Evolutionary conservation across 768 basidiomycete genomes (phyloP).

Genomic region (Leccinum longicurvipes): DNA sequence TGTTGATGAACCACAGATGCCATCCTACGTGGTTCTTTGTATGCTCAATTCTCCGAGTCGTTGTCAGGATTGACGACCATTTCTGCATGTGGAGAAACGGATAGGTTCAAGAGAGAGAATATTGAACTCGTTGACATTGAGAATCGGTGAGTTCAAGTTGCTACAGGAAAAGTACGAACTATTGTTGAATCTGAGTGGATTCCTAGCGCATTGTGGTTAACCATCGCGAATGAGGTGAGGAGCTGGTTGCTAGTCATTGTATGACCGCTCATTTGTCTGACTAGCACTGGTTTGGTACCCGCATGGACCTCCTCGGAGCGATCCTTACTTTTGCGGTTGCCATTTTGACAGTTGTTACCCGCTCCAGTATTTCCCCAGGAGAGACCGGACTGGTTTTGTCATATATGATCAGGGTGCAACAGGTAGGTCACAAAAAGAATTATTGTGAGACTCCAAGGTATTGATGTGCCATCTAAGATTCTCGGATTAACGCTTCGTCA

Average conservation of each 20-base stretch:
- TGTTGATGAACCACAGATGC: too few relatives aligned
- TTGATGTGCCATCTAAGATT: constrained; percentile 32
- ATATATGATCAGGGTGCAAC: too few relatives aligned
- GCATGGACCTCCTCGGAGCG: constrained; percentile 81
- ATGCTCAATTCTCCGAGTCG: too few relatives aligned
- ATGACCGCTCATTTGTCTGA: background rate
- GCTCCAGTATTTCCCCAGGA: constrained; percentile 73
- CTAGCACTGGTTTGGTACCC: constrained; percentile 81
- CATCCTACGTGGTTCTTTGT: too few relatives aligned
- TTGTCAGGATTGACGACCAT: too few relatives aligned
- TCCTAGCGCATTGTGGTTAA: constrained; percentile 76
- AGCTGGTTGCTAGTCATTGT: background rate
- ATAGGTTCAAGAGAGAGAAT: too few relatives aligned
- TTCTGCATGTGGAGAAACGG: too few relatives aligned
- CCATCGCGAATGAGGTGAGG: constrained; percentile 71
- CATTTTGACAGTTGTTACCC: constrained; percentile 71
- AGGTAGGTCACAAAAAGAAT: constrained; percentile 39
- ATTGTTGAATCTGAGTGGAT: background rate
- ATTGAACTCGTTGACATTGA: too few relatives aligned
- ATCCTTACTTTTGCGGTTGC: too few relatives aligned
- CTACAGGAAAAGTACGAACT: background rate
- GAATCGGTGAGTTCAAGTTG: too few relatives aligned
- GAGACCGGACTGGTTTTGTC: constrained; percentile 76
- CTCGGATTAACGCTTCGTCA: constrained; percentile 79
- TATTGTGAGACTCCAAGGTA: background rate